phyloP scores from a whole-genome alignment of 306 rosid genomes.

The Vigna angularis region DNA sequence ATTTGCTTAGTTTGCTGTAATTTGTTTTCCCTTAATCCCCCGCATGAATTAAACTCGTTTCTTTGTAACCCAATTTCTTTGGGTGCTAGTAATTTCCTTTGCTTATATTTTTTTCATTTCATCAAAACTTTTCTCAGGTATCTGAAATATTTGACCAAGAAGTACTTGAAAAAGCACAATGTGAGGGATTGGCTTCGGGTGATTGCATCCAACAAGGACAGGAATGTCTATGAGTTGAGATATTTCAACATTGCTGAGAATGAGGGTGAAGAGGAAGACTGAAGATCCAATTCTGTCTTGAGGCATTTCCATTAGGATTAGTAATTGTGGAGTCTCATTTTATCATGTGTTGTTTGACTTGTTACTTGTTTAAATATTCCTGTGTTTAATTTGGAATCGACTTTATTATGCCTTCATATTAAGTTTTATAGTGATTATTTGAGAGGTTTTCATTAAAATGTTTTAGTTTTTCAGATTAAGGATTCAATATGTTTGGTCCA shows the following conservation, averaged over 20 bases:
- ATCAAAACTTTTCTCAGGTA: slow-evolving; percentile 53
- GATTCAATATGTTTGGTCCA: no score
- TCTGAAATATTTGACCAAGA: slow-evolving; percentile 86
- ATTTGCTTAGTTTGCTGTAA: background rate
- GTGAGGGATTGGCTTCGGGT: slow-evolving; percentile 98
- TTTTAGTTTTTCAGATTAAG: background rate
- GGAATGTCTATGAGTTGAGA: slow-evolving; percentile 84
- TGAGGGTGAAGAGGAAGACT: slow-evolving; percentile 94
- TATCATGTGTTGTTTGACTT: slow-evolving; percentile 32
- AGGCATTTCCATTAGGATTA: slow-evolving; percentile 40
- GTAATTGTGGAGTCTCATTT: slow-evolving; percentile 31
- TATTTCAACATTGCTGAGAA: slow-evolving; percentile 96
- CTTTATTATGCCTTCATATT: slow-evolving; percentile 4
- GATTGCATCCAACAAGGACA: slow-evolving; percentile 89
- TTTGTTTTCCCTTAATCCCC: background rate
- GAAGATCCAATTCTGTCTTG: slow-evolving; percentile 34
- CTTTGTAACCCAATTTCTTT: background rate
- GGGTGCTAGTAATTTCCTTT: background rate
- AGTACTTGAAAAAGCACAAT: slow-evolving; percentile 94
- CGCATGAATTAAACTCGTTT: background rate
- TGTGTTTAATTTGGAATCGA: slow-evolving; percentile 32
- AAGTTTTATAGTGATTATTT: slow-evolving; percentile 40
- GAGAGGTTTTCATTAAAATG: slow-evolving; percentile 3
- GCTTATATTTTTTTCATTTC: background rate
- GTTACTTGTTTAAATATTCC: slow-evolving; percentile 40